These are phyloP conservation scores for Rosa hybrid DNA, from an alignment of 331 rosid species.

Conservation along the genomic window DNA sequence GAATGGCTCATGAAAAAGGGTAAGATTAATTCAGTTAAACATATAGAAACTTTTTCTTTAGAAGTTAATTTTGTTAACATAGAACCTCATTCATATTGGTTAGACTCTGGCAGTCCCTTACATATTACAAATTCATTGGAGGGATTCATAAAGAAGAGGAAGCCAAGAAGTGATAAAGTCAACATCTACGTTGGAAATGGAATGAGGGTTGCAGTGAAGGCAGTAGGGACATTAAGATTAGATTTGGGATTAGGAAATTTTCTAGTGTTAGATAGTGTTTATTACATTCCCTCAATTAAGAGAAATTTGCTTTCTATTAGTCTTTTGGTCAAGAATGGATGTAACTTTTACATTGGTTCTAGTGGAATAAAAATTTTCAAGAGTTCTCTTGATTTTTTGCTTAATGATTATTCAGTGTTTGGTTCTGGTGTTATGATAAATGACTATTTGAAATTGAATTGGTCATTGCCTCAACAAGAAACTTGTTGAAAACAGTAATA, in stretches of 20 bases:
- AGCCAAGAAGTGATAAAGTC: neutral
- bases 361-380: neutral
- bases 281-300: neutral
- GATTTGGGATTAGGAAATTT: neutral
- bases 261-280: neutral
- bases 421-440: neutral
- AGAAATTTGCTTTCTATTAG: neutral
- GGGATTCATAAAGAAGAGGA: no score
- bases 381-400: neutral
- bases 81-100: neutral
- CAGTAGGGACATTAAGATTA: neutral
- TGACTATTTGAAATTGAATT: neutral
- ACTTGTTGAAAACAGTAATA: neutral
- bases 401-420: neutral
- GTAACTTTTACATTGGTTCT: neutral
- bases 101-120: no score
- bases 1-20: neutral
- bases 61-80: neutral
- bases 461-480: neutral
- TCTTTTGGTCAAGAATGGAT: neutral
- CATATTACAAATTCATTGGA: no score
- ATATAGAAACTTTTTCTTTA: neutral
- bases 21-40: neutral
- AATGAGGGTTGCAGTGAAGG: neutral
- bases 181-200: neutral